phyloP scores from a whole-genome alignment of 164 flowering plant species.

The Protea cynaroides region DNA sequence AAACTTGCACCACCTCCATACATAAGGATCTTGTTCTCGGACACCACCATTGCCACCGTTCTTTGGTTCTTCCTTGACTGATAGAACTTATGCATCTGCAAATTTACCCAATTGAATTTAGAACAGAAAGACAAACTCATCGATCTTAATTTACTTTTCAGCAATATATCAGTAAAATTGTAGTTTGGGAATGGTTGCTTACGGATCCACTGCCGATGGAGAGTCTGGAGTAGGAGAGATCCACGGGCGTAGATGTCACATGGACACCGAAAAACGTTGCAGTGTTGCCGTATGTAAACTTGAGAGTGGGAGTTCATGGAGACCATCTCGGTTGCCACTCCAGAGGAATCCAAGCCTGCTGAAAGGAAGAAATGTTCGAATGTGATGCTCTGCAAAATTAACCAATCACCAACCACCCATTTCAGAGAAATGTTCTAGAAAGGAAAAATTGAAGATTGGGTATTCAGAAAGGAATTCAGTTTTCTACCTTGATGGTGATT shows the following conservation, averaged over 20 bases:
- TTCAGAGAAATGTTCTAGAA: slow-evolving; percentile 5
- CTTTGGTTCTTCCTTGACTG: slow-evolving; percentile 77
- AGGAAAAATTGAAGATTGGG: not conserved
- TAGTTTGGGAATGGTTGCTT: slow-evolving; percentile 27
- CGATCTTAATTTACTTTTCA: too few relatives aligned
- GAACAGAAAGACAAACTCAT: too few relatives aligned
- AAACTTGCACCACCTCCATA: slow-evolving; percentile 91
- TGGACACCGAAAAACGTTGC: slow-evolving; percentile 96
- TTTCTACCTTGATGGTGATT: slow-evolving; percentile 53
- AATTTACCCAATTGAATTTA: too few relatives aligned
- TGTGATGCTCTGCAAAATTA: too few relatives aligned
- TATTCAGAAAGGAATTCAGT: too few relatives aligned
- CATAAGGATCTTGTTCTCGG: slow-evolving; percentile 62
- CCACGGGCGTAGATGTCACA: slow-evolving; percentile 61
- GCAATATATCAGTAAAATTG: too few relatives aligned
- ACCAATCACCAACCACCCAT: slow-evolving; percentile 17
- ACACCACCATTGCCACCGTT: slow-evolving; percentile 33
- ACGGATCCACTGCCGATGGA: slow-evolving; percentile 58
- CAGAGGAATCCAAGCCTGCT: slow-evolving; percentile 74
- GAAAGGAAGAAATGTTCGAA: slow-evolving; percentile 56
- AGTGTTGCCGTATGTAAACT: slow-evolving; percentile 57
- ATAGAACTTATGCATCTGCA: too few relatives aligned
- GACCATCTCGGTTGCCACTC: slow-evolving; percentile 86
- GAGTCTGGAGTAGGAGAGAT: slow-evolving; percentile 64
- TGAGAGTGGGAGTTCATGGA: slow-evolving; percentile 71